Conservation (phyloP, 176 grass and related monocot species). For the Oryza rufipogon region DNA sequence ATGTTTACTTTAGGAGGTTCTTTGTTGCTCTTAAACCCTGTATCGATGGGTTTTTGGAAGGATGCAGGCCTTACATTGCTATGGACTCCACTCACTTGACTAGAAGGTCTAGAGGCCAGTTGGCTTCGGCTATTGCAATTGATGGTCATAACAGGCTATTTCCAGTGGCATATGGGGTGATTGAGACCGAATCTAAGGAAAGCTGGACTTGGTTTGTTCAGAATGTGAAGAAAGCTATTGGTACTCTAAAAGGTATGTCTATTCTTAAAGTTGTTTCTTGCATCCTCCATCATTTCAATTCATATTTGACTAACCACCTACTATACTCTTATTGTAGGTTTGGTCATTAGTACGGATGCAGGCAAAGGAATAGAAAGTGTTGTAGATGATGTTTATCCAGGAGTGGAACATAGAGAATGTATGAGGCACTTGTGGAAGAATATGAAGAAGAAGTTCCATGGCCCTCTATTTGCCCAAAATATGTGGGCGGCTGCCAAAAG, state of each 20-base stretch:
- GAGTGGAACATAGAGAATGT: not conserved
- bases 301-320: no score
- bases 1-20: not conserved
- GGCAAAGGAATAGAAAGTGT: no score
- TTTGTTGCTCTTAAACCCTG: no score
- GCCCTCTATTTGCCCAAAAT: no score
- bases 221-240: not conserved
- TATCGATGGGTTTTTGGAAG: not conserved
- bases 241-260: not conserved
- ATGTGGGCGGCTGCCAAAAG: not conserved
- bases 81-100: not conserved
- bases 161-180: not conserved
- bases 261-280: no score
- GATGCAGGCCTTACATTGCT: not conserved
- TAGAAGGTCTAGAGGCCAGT: not conserved
- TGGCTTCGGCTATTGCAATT: not conserved
- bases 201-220: not conserved
- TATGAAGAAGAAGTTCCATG: no score
- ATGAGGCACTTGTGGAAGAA: no score
- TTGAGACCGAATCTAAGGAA: not conserved
- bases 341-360: not conserved
- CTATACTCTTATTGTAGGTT: not conserved
- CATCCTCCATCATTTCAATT: no score
- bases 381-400: not conserved
- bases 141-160: not conserved